Base-by-base conservation (phyloP, 495 filamentous ascomycete genomes). In the Tuber microsphaerosporum region DNA sequence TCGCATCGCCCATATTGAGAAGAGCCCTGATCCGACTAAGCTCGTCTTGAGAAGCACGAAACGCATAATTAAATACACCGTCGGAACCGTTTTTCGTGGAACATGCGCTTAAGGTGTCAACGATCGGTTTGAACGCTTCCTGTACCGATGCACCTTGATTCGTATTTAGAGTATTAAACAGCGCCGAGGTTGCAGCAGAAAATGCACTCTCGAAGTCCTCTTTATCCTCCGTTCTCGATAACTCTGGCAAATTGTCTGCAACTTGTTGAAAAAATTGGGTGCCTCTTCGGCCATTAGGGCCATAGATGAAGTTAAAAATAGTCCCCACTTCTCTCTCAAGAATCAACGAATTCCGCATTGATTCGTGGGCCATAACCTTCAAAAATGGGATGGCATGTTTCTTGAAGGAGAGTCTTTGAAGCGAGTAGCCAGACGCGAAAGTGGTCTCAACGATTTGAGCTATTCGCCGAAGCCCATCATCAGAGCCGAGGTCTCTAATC, bases 301-400 rank as follows among this genome's bases (percentile, higher is more conserved):
- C 88, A 75, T 85, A 89, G 26, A 91, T 77, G 76, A 86, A 85
- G 73, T 86, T 89, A 81, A 87, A 89, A 45, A 91, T 89, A 3
- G 86, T 89, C 34, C 83, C 87, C 46, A 90, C 84, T 9, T 85
- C 80, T 48, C 84, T 85, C 76, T 91, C 88, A 8, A 90, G 79
- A 2, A 89, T 82, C 43, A 88, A 79, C 0, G 89, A 90, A 10
- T 84, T 82, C 22, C 87, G 77, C 10, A 91, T 85, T 37, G 87
- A 83, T 4, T 84, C 83, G 78, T 89, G 84, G 26, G 88, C 84
- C 69, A 91, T 84, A 26, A 84, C 85, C 72, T 83, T 80, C 56
- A 89, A 82, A 75, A 91, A 89, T 8, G 88, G 86, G 44, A 89
- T 44, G 43, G 78, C 80, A 65, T 82, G 81, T 39, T 70, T 69